A percentile compares a stretch with the other conserved stretches of the same genome.
phyloP scores from a whole-genome alignment of 768 basidiomycete species.

The Boletales sp. region DNA sequence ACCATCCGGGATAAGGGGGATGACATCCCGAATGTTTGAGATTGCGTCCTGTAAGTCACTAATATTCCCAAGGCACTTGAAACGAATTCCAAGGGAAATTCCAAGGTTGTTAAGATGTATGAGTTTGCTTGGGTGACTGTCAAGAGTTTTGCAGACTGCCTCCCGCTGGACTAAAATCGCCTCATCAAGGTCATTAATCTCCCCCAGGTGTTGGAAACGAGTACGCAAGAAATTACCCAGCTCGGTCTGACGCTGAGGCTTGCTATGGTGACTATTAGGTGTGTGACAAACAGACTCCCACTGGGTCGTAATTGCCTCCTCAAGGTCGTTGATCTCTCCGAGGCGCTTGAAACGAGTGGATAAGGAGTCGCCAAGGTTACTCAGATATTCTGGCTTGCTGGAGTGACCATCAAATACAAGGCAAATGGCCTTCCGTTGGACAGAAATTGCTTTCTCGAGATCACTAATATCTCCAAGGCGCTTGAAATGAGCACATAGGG shows the following conservation, averaged over 20 bases:
- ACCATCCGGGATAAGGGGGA: too few species aligned
- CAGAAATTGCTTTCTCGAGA: background rate
- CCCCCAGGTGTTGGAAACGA: background rate
- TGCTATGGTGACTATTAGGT: background rate
- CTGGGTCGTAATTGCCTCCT: too few species aligned
- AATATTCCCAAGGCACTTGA: too few species aligned
- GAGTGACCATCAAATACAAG: too few species aligned
- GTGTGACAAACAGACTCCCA: background rate
- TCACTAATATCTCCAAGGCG: background rate
- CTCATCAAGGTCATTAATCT: background rate
- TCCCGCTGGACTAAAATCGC: background rate
- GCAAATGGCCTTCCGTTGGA: background rate
- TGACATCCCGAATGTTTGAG: too few species aligned
- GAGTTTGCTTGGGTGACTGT: conserved; percentile 1
- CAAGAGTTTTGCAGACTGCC: conserved; percentile 6
- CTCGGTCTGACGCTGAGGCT: background rate
- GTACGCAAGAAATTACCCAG: background rate
- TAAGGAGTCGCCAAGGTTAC: too few species aligned
- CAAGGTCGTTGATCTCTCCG: too few species aligned
- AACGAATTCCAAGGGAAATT: too few species aligned
- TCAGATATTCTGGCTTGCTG: too few species aligned
- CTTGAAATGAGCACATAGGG: background rate
- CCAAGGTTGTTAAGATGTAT: too few species aligned
- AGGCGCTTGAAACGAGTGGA: too few species aligned
- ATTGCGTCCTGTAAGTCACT: too few species aligned